Evolutionary conservation across 2,329 filamentous ascomycete species (phyloP).

Genomic region (Aspergillus jensenii): DNA sequence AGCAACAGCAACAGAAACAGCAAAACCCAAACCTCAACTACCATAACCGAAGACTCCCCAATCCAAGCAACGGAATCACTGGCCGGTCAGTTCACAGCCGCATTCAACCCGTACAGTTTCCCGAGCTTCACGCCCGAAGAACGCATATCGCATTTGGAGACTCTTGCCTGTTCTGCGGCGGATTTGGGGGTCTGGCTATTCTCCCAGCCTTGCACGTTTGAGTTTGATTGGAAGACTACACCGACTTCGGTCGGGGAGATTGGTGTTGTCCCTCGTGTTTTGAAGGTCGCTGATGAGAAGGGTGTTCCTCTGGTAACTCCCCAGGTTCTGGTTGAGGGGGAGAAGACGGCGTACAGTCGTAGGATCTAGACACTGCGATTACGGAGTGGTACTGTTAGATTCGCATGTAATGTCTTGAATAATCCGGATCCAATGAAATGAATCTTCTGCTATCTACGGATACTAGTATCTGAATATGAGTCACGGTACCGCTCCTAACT

Average conservation of each 20-base stretch:
- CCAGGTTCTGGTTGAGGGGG: conserved; percentile 18
- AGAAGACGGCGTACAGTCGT: too few relatives aligned
- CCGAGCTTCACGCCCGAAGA: conserved; percentile 13
- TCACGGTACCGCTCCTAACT: too few relatives aligned
- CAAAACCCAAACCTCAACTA: too few relatives aligned
- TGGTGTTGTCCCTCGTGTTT: conserved; percentile 17
- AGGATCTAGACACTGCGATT: too few relatives aligned
- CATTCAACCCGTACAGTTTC: conserved; percentile 23
- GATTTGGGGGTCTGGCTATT: conserved; percentile 29
- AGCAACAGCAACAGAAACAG: too few relatives aligned
- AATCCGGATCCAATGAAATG: too few relatives aligned
- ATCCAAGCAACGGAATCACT: conserved; percentile 2
- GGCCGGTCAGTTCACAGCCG: conserved; percentile 15
- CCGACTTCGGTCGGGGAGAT: neutral
- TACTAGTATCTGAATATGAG: too few relatives aligned
- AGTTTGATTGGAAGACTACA: conserved; percentile 17
- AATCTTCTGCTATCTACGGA: too few relatives aligned
- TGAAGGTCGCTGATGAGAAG: conserved; percentile 24
- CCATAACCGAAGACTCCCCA: too few relatives aligned
- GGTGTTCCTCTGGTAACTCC: conserved; percentile 14
- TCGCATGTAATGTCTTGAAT: too few relatives aligned
- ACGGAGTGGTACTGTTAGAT: too few relatives aligned
- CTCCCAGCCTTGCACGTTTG: conserved; percentile 25
- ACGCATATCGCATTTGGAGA: conserved; percentile 20
- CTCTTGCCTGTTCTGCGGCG: conserved; percentile 19